Conservation (phyloP, 768 basidiomycete species). For the Pisolithus orientalis region DNA sequence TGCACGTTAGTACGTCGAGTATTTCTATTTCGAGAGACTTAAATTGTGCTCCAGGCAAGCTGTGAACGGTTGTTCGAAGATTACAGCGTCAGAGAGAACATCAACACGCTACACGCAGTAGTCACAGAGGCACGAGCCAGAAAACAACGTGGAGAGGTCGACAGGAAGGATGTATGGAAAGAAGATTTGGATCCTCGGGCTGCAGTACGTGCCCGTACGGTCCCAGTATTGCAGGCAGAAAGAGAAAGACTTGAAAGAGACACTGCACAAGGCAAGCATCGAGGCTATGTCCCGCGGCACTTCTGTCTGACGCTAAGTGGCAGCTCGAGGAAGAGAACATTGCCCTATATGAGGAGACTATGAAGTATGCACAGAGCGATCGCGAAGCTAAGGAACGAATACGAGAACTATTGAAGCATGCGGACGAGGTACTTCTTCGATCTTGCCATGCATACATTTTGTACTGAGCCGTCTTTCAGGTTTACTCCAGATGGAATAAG, state of each 20-base stretch:
- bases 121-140: conserved; percentile 62
- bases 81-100: conserved; percentile 60
- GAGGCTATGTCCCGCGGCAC: neutral
- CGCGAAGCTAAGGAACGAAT: conserved; percentile 42
- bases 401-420: conserved; percentile 41
- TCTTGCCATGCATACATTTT: neutral
- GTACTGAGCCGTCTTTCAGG: conserved; percentile 27
- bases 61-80: conserved; percentile 65
- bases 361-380: conserved; percentile 41
- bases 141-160: conserved; percentile 34
- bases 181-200: conserved; percentile 56
- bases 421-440: conserved; percentile 45
- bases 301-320: neutral
- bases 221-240: conserved; percentile 50
- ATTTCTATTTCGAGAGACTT: neutral
- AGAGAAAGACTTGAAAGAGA: conserved; percentile 34
- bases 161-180: conserved; percentile 56
- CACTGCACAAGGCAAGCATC: conserved; percentile 30
- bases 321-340: conserved; percentile 58
- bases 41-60: conserved; percentile 43
- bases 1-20: conserved; percentile 26
- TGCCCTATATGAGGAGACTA: conserved; percentile 40
- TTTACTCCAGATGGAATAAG: conserved; percentile 44
- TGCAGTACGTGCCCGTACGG: conserved; percentile 56
- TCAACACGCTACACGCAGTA: conserved; percentile 64